Evolutionary conservation across 2,329 filamentous ascomycete species (phyloP).

Genomic region (Alternaria triticimaculans): DNA sequence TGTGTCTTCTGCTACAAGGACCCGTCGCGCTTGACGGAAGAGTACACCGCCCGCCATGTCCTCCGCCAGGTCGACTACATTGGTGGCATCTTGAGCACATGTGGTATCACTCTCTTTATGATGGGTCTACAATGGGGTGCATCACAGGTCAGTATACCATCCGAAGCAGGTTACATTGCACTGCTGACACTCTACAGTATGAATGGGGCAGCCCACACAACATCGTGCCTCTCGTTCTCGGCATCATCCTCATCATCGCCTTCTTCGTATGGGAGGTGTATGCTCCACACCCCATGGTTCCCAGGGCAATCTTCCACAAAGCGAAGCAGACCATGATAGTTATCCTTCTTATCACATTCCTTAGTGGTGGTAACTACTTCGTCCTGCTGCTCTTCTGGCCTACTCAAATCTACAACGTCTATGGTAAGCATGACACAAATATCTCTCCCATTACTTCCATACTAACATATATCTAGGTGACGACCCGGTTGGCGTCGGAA

Average conservation of each 20-base stretch:
- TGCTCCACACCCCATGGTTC: slow-evolving; percentile 55
- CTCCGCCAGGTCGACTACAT: slow-evolving; percentile 41
- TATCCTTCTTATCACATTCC: slow-evolving; percentile 44
- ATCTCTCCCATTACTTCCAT: neutral
- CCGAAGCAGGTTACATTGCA: neutral
- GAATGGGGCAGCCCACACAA: slow-evolving; percentile 63
- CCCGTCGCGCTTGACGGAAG: slow-evolving; percentile 46
- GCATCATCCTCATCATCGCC: slow-evolving; percentile 54
- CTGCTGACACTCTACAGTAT: slow-evolving; percentile 59
- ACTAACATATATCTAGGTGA: slow-evolving; percentile 49
- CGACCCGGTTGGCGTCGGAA: slow-evolving; percentile 67
- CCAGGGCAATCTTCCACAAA: slow-evolving; percentile 40
- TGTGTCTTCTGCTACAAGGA: slow-evolving; percentile 55
- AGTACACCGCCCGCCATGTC: slow-evolving; percentile 45
- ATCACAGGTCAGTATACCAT: slow-evolving; percentile 36
- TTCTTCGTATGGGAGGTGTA: slow-evolving; percentile 60
- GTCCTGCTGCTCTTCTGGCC: slow-evolving; percentile 46
- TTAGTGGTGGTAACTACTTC: slow-evolving; percentile 46
- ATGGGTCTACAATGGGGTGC: slow-evolving; percentile 49
- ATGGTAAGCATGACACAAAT: slow-evolving; percentile 22
- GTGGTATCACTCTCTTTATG: slow-evolving; percentile 43
- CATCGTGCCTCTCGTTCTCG: slow-evolving; percentile 61
- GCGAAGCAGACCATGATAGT: slow-evolving; percentile 39
- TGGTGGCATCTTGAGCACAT: slow-evolving; percentile 38
- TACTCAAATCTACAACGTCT: slow-evolving; percentile 43